These are phyloP conservation scores for Golubevia sp. DNA, from an alignment of 1,284 basidiomycete genomes.

Conservation along the genomic window DNA sequence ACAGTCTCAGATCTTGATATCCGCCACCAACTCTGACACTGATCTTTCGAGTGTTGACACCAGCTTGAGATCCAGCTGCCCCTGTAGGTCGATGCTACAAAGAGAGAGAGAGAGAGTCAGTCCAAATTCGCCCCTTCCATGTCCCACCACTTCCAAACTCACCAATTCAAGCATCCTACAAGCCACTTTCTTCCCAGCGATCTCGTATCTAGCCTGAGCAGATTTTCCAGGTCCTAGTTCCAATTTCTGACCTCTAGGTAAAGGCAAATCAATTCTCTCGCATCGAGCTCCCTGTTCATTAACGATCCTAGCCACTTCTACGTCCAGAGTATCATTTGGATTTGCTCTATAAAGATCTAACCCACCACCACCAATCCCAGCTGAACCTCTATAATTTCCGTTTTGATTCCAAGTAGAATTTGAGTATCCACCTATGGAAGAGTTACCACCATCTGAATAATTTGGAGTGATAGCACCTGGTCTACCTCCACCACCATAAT, in stretches of 20 bases:
- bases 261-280: constrained; percentile 41
- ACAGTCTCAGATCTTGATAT: constrained; percentile 52
- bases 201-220: constrained; percentile 40
- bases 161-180: constrained; percentile 54
- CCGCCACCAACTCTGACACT: constrained; percentile 53
- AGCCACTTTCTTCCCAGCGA: constrained; percentile 35
- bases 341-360: constrained; percentile 36
- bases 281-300: constrained; percentile 41
- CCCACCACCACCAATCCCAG: background rate
- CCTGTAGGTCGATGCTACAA: constrained; percentile 33
- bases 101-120: background rate
- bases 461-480: background rate
- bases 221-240: constrained; percentile 45
- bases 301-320: constrained; percentile 49
- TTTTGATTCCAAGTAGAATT: background rate
- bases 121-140: background rate
- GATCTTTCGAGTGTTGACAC: constrained; percentile 45
- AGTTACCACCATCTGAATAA: background rate
- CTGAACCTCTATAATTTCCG: background rate
- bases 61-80: constrained; percentile 27
- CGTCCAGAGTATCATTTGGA: constrained; percentile 47
- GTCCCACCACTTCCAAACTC: too few relatives aligned
- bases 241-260: constrained; percentile 27
- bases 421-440: background rate
- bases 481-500: background rate